Base-by-base conservation (phyloP, 352 stramenopile species). In the Phytopythium boreale region DNA sequence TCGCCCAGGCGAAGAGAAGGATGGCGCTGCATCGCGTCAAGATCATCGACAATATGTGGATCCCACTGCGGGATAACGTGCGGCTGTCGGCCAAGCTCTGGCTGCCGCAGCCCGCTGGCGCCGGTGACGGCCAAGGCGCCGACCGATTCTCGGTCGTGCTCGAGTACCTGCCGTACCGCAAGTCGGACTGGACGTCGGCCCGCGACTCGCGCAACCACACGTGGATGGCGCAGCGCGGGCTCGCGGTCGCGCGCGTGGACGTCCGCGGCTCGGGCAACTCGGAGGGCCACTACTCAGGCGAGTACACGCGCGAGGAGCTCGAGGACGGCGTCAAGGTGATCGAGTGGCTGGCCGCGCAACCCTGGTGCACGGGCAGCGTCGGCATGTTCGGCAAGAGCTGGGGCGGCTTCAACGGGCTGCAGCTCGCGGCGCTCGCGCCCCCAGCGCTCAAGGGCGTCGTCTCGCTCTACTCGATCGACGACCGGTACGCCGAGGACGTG, bases 151-250 rank as follows among this genome's bases (percentile, higher is more conserved):
- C 76, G 1, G 74, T 81, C 24, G 69, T 84, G 55, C 72, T 84
- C 44, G 76, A 84, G 74, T 84, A 84, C 66, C 64, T 84, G 55
- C 76, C 76, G 57, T 84, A 84, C 66, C 74, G 76, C 37, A 79
- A 80, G 57, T 69, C 64, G 3, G 76, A 84, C 68, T 82, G 74
- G 76, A 84, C 76, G 17, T 57, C 74, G 31, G 72, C 74, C 4
- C 66, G 76, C 20, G 76, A 84, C 47, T 58, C 67, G 22, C 66
- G 64, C 47, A 84, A 84, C 64, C 76, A 84, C 64, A 57, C 64
- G 51, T 84, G 76, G 76, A 57, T 84, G 62, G 76, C 76, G 11
- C 74, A 79, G 52, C 69, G 72, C 9, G 76, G 76, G 3, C 61
- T 84, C 44, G 76, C 76, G 27, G 75, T 84, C 50, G 72, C 72